These are phyloP conservation scores for Rhizopus microsporus DNA, from an alignment of 371 early-diverging fungal genomes.

Conservation along the genomic window DNA sequence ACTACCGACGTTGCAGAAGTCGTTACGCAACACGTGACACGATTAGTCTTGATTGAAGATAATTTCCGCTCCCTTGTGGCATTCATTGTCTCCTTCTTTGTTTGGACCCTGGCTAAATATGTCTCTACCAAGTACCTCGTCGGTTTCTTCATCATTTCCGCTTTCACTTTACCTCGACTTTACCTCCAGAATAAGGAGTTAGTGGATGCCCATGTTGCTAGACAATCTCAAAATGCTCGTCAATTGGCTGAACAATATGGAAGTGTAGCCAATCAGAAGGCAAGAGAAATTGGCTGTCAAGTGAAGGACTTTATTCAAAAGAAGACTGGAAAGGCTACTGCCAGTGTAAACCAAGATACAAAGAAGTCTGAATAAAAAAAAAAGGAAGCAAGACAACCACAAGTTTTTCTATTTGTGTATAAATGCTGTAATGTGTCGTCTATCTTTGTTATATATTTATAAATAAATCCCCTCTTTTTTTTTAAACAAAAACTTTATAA, in stretches of 20 bases:
- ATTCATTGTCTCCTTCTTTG: slow-evolving; percentile 46
- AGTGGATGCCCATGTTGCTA: slow-evolving; percentile 57
- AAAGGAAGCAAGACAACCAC: too few relatives aligned
- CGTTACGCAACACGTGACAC: slow-evolving; percentile 49
- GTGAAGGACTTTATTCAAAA: slow-evolving; percentile 12
- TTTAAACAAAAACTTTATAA: too few relatives aligned
- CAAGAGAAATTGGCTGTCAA: slow-evolving; percentile 22
- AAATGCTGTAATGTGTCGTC: too few relatives aligned
- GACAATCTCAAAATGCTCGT: slow-evolving; percentile 32
- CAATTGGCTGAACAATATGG: slow-evolving; percentile 36
- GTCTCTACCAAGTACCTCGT: slow-evolving; percentile 59
- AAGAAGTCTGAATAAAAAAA: slow-evolving; percentile 17
- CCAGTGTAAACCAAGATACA: neutral
- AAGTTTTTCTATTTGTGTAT: too few relatives aligned
- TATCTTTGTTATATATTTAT: too few relatives aligned
- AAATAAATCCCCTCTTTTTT: too few relatives aligned
- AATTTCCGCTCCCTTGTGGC: slow-evolving; percentile 52
- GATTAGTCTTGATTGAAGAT: slow-evolving; percentile 56
- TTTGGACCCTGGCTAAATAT: slow-evolving; percentile 60
- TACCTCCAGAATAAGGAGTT: slow-evolving; percentile 56
- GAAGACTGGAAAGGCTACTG: slow-evolving; percentile 5
- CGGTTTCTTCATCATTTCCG: slow-evolving; percentile 47
- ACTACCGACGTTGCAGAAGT: slow-evolving; percentile 52
- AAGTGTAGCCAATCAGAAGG: slow-evolving; percentile 31
- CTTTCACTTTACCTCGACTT: slow-evolving; percentile 53